Percentiles rank a stretch among this genome's conserved stretches.
phyloP scores from a whole-genome alignment of 257 asterid genomes.

The Capsicum rhomboideum region DNA sequence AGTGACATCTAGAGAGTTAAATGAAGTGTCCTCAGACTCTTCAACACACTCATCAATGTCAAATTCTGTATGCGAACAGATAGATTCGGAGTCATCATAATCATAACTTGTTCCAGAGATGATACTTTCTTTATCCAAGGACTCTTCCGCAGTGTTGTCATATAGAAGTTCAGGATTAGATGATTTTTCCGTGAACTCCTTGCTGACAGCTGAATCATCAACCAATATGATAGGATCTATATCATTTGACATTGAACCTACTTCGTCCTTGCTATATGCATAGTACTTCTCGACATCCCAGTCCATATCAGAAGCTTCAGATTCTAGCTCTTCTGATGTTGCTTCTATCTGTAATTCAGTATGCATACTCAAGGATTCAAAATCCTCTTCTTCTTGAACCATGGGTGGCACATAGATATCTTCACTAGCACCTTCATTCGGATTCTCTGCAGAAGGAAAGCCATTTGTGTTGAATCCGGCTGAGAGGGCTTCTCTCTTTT shows the following conservation, averaged over 20 bases:
- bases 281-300: conserved; percentile 31
- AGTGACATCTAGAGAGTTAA: background rate
- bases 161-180: conserved; percentile 12
- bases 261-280: background rate
- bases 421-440: background rate
- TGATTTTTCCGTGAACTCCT: background rate
- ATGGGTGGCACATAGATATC: background rate
- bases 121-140: conserved; percentile 23
- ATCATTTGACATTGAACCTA: background rate
- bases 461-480: background rate
- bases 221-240: background rate
- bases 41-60: conserved; percentile 8
- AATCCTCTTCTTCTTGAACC: background rate
- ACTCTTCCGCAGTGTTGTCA: conserved; percentile 23
- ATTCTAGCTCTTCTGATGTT: conserved; percentile 11
- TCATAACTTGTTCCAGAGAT: conserved; percentile 18
- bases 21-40: background rate
- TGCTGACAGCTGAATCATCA: conserved; percentile 2
- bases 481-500: background rate
- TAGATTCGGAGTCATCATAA: background rate
- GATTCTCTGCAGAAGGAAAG: conserved; percentile 1
- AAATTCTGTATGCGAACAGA: conserved; percentile 5
- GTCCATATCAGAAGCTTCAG: conserved; percentile 46
- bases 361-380: background rate
- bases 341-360: conserved; percentile 7